Conservation (phyloP, 192 early-diverging fungal species). For the Coemansia sp. region DNA sequence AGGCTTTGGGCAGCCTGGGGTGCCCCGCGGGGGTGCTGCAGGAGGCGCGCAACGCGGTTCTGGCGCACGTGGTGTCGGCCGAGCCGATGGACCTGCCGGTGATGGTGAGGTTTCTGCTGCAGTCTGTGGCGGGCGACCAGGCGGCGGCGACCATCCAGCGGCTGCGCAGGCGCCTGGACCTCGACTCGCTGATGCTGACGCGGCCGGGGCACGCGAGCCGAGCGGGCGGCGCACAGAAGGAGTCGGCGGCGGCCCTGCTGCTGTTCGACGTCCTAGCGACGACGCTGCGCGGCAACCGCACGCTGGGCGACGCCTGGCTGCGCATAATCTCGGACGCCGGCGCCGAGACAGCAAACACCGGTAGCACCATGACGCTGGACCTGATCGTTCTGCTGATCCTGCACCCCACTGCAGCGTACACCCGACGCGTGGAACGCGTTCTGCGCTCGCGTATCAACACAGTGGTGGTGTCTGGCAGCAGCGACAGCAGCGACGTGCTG, state of each 20-base stretch:
- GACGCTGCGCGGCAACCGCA: conserved; percentile 64
- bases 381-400: conserved; percentile 46
- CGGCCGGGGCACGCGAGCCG: conserved; percentile 4
- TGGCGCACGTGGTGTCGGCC: conserved; percentile 62
- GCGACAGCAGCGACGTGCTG: background rate
- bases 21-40: conserved; percentile 26
- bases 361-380: conserved; percentile 46
- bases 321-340: conserved; percentile 52
- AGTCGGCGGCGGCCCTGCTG: conserved; percentile 35
- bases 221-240: background rate
- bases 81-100: conserved; percentile 70
- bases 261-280: conserved; percentile 62
- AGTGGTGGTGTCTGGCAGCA: conserved; percentile 14
- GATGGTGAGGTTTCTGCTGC: conserved; percentile 70
- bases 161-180: conserved; percentile 62
- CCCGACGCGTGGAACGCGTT: conserved; percentile 29
- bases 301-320: conserved; percentile 68
- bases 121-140: conserved; percentile 54
- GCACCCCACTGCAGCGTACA: conserved; percentile 35
- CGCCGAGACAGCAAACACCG: conserved; percentile 39
- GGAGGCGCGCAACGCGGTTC: conserved; percentile 57
- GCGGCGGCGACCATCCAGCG: conserved; percentile 24
- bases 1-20: conserved; percentile 68
- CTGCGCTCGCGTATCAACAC: conserved; percentile 27
- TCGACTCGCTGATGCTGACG: conserved; percentile 57